A percentile compares a stretch with the other conserved stretches of the same genome.
These are phyloP conservation scores for Leccinum olivaceopallidum DNA, from an alignment of 768 basidiomycete genomes.

Conservation along the genomic window DNA sequence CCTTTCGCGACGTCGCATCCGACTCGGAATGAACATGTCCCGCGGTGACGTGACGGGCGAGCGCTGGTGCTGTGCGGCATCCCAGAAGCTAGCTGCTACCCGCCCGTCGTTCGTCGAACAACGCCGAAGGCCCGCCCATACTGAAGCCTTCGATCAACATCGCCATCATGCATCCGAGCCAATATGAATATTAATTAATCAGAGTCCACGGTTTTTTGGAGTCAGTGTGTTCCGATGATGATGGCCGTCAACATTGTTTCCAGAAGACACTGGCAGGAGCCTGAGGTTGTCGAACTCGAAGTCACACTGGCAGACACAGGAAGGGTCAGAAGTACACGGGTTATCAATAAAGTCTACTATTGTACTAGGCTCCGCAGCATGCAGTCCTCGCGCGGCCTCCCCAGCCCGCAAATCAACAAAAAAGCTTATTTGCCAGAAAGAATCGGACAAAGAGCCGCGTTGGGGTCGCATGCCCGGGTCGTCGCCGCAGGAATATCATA, in stretches of 20 bases:
- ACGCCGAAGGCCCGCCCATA: not conserved
- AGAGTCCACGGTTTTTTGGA: not conserved
- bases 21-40: not conserved
- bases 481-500: not conserved
- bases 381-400: not conserved
- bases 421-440: not conserved
- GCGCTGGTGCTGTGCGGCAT: not conserved
- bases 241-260: not conserved
- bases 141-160: not conserved
- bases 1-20: not conserved
- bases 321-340: not conserved
- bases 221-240: not conserved
- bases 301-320: not conserved
- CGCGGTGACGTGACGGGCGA: not conserved
- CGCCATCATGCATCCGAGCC: not conserved
- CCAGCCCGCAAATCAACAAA: not conserved
- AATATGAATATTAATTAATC: not conserved
- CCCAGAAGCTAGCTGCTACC: not conserved
- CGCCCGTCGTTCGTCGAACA: not conserved
- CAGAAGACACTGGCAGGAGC: not conserved
- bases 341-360: not conserved
- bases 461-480: not conserved
- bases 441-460: not conserved
- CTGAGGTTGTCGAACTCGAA: not conserved
- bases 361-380: not conserved